Evolutionary conservation across 1,139 yeast genomes (phyloP), one percentile per base, ranked within the genome.

Genomic region (Suhomyces kunorum): DNA sequence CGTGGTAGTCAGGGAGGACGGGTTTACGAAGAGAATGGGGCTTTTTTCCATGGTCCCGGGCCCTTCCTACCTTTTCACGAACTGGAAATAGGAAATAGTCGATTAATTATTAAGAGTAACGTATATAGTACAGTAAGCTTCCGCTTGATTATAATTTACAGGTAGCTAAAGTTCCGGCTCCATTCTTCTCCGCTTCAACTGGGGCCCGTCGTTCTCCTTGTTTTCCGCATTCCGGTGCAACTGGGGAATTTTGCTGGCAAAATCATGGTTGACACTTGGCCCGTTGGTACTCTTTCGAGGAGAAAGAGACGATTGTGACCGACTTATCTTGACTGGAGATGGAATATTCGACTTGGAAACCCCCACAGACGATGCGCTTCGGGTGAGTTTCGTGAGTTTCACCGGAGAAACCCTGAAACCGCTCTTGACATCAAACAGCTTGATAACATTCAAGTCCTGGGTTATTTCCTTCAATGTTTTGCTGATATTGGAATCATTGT

Each of bases 141-240:
- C 16, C 13, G 29, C 25, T 12, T 16, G n/a, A 15, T 7, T 23
- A 17, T 29, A 35, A 15, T 35, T 22, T 35, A 29, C 38, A 35
- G 6, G 18, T 24, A 22, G 23, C 25, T 23, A 22, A 28, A 14
- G 19, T 11, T 12, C 23, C n/a, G 23, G 18, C 19, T 34, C 45
- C 17, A 48, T 27, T 27, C 43, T 36, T 43, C 47, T 46, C 34
- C 38, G 46, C 38, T 45, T 44, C 14, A 36, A 11, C 2, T 33
- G 34, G 6, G 47, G 47, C 18, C 38, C 42, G 14, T 40, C 42
- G 30, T 48, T 47, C 28, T 48, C 51, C 31, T 48, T 48, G 23
- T 48, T 45, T 20, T 42, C 49, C 29, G 41, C 25, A 8, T 24
- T 32, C 8, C 42, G 20, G 19, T 28, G 18, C 32, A 45, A 34